These are phyloP conservation scores for Pezicula rhizophila DNA, from an alignment of 2,329 filamentous ascomycete genomes.

Conservation along the genomic window DNA sequence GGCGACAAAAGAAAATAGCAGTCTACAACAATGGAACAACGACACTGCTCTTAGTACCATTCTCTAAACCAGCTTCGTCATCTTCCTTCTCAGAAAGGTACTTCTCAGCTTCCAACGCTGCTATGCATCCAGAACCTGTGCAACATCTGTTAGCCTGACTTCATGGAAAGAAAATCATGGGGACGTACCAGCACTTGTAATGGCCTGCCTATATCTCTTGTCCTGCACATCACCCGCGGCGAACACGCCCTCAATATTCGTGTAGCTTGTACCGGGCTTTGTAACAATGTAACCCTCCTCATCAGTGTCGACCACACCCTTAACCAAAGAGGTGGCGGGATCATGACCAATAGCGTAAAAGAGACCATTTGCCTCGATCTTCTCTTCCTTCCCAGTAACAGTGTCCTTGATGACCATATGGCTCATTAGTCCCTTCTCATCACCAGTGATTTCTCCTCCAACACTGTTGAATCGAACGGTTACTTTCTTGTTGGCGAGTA, in stretches of 20 bases:
- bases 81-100: slow-evolving; percentile 64
- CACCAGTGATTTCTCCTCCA: slow-evolving; percentile 78
- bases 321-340: slow-evolving; percentile 84
- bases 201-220: slow-evolving; percentile 95
- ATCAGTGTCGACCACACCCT: slow-evolving; percentile 83
- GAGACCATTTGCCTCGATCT: slow-evolving; percentile 82
- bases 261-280: slow-evolving; percentile 79
- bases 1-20: background rate
- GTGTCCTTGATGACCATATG: slow-evolving; percentile 79
- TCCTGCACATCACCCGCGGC: slow-evolving; percentile 97
- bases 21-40: slow-evolving; percentile 51
- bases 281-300: slow-evolving; percentile 88
- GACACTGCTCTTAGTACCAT: slow-evolving; percentile 37
- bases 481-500: slow-evolving; percentile 80
- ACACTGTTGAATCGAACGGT: slow-evolving; percentile 82
- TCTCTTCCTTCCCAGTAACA: slow-evolving; percentile 68
- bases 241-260: slow-evolving; percentile 86
- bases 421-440: slow-evolving; percentile 81
- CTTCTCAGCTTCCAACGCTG: slow-evolving; percentile 92
- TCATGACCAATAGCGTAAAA: slow-evolving; percentile 98
- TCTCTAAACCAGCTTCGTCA: slow-evolving; percentile 27
- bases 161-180: background rate
- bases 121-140: slow-evolving; percentile 85
- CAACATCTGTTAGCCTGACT: slow-evolving; percentile 13
- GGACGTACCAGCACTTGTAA: slow-evolving; percentile 85